phyloP scores from a whole-genome alignment of 768 basidiomycete species.

The Myochromella boudieri region DNA sequence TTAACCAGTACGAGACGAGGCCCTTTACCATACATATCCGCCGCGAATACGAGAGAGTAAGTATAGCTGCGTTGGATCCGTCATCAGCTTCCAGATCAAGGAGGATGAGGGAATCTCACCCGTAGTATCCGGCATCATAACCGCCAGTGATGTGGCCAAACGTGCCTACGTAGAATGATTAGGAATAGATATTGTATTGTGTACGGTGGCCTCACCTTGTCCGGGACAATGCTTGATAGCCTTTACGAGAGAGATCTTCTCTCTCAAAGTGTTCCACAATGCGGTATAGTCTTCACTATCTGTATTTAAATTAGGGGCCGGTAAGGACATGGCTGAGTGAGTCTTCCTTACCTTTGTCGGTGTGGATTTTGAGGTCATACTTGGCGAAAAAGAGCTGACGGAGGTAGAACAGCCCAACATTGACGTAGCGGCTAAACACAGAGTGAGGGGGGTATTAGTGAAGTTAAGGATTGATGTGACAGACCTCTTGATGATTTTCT shows the following conservation, averaged over 20 bases:
- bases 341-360: slow-evolving; percentile 51
- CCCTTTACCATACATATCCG: slow-evolving; percentile 53
- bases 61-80: slow-evolving; percentile 44
- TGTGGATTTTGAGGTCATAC: slow-evolving; percentile 76
- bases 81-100: not conserved
- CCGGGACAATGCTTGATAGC: slow-evolving; percentile 60
- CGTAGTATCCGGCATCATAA: slow-evolving; percentile 71
- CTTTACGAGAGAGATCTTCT: slow-evolving; percentile 70
- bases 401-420: slow-evolving; percentile 79
- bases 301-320: slow-evolving; percentile 23
- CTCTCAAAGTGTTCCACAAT: slow-evolving; percentile 75
- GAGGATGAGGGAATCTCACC: slow-evolving; percentile 32
- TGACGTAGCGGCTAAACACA: slow-evolving; percentile 65
- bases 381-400: slow-evolving; percentile 85
- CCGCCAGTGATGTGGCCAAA: slow-evolving; percentile 81
- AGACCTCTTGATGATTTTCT: slow-evolving; percentile 78
- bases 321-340: not conserved
- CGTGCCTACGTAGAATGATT: slow-evolving; percentile 29
- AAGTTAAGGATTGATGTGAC: slow-evolving; percentile 3
- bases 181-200: not conserved
- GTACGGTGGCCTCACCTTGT: slow-evolving; percentile 53
- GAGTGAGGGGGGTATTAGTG: not conserved
- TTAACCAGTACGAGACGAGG: too few species aligned
- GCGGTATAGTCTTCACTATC: slow-evolving; percentile 71
- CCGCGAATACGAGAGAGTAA: slow-evolving; percentile 67